Percentiles rank a stretch among this genome's conserved stretches.
Evolutionary conservation across 2,329 filamentous ascomycete species (phyloP).

Genomic region (Akanthomyces uredinophilus): DNA sequence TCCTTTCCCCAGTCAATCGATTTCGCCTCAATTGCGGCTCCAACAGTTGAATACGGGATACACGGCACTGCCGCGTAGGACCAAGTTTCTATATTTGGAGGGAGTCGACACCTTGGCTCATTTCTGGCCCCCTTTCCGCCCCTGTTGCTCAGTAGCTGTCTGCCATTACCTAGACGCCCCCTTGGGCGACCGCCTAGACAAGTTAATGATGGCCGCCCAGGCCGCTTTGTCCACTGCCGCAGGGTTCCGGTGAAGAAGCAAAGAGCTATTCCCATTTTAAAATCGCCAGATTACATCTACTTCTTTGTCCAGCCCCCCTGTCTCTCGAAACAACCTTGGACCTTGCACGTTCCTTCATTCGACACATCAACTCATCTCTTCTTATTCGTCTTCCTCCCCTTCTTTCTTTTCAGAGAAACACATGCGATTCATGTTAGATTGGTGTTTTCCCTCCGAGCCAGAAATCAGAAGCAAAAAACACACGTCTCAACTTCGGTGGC

Average conservation of each 20-base stretch:
- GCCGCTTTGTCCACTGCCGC: background rate
- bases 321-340: background rate
- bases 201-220: background rate
- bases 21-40: slow-evolving; percentile 5
- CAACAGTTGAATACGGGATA: slow-evolving; percentile 3
- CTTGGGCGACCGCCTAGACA: background rate
- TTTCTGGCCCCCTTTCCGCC: background rate
- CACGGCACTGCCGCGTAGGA: background rate
- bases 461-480: background rate
- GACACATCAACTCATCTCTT: background rate
- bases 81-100: background rate
- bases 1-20: background rate
- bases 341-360: background rate
- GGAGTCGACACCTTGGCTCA: background rate
- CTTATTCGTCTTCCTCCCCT: background rate
- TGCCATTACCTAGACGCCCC: background rate
- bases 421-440: background rate
- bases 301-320: background rate
- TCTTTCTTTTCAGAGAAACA: background rate
- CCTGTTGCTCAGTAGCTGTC: background rate
- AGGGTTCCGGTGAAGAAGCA: background rate
- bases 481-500: background rate
- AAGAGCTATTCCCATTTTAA: background rate
- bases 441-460: background rate
- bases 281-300: background rate